Evolutionary conservation across 805 yeast genomes (phyloP).

Genomic region (Isabelozyma pseudorhagii): DNA sequence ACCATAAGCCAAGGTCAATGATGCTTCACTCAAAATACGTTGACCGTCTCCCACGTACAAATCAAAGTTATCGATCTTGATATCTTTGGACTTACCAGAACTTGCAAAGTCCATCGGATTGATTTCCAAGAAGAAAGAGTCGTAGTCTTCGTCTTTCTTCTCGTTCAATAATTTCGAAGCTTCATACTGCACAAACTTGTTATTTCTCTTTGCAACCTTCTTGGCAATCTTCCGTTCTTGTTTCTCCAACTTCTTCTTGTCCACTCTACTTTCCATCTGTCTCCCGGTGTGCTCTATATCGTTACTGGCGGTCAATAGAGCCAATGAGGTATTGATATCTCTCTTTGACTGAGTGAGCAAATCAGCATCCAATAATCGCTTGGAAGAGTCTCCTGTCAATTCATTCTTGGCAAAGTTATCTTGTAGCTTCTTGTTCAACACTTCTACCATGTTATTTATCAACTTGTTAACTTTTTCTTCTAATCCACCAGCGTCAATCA

Average conservation of each 20-base stretch:
- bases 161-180: constrained; percentile 85
- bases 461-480: constrained; percentile 50
- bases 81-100: constrained; percentile 97
- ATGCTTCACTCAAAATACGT: constrained; percentile 85
- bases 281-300: constrained; percentile 92
- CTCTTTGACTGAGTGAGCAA: constrained; percentile 57
- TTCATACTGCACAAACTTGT: constrained; percentile 82
- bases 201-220: constrained; percentile 87
- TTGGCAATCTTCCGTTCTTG: constrained; percentile 97
- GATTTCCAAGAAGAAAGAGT: constrained; percentile 89
- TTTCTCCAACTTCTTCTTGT: constrained; percentile 92
- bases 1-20: constrained; percentile 84
- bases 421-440: constrained; percentile 49
- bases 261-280: constrained; percentile 90
- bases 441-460: constrained; percentile 43
- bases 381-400: constrained; percentile 82
- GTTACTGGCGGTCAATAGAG: constrained; percentile 69
- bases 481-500: constrained; percentile 83
- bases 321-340: constrained; percentile 73
- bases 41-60: constrained; percentile 94
- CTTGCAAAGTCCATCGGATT: constrained; percentile 81
- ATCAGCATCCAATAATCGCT: constrained; percentile 78
- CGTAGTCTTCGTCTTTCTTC: constrained; percentile 71
- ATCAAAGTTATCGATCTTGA: constrained; percentile 89
- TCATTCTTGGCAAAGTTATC: constrained; percentile 73